Percentiles rank a stretch among this genome's conserved stretches.
These are phyloP conservation scores for Harringtonia lauricola DNA, from an alignment of 2,329 filamentous ascomycete genomes.

Conservation along the genomic window DNA sequence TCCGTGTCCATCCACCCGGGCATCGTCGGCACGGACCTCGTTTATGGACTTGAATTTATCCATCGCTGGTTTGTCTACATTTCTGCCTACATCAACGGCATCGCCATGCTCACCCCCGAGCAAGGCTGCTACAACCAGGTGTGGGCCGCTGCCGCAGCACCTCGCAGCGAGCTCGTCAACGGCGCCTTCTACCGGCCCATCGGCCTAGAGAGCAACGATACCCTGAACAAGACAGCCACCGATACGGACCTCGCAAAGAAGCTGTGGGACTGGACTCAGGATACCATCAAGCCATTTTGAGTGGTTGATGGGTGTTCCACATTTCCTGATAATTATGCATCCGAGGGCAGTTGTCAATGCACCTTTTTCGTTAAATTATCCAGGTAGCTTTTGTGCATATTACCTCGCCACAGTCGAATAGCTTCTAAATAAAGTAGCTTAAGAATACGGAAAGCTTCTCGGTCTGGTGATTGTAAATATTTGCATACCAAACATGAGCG, in stretches of 20 bases:
- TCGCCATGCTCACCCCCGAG: slow-evolving; percentile 15
- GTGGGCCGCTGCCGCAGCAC: slow-evolving; percentile 24
- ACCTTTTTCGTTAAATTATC: too few relatives aligned
- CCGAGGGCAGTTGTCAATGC: too few relatives aligned
- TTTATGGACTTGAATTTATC: slow-evolving; percentile 8
- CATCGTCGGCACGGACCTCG: slow-evolving; percentile 16
- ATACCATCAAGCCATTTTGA: slow-evolving; percentile 15
- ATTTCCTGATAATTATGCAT: too few relatives aligned
- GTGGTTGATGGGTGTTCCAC: background rate
- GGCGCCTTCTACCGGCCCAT: slow-evolving; percentile 27
- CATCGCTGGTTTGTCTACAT: slow-evolving; percentile 12
- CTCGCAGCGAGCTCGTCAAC: slow-evolving; percentile 16
- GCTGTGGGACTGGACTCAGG: slow-evolving; percentile 25
- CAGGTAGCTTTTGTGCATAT: too few relatives aligned
- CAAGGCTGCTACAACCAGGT: slow-evolving; percentile 27
- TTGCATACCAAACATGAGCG: too few relatives aligned
- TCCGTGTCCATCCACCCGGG: slow-evolving; percentile 17
- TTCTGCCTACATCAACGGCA: slow-evolving; percentile 8
- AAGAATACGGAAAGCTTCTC: too few relatives aligned
- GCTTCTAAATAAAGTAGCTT: too few relatives aligned
- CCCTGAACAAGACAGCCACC: slow-evolving; percentile 15
- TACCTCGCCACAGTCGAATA: too few relatives aligned
- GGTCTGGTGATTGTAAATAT: too few relatives aligned
- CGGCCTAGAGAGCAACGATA: slow-evolving; percentile 15
- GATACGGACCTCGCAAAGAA: slow-evolving; percentile 18